phyloP scores from a whole-genome alignment of 2,329 filamentous ascomycete species.

The Pestalotiopsis sp. region DNA sequence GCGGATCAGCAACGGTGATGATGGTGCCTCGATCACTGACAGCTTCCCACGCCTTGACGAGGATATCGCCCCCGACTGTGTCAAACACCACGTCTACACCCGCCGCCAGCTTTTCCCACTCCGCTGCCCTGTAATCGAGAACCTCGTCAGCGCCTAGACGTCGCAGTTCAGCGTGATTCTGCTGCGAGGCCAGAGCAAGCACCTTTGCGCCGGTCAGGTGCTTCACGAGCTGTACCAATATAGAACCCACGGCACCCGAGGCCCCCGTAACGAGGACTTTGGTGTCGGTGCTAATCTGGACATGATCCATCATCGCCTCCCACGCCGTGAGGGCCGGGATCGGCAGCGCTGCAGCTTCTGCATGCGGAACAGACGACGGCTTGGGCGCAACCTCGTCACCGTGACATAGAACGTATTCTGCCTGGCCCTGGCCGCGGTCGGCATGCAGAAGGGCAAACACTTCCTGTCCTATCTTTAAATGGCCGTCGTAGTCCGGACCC shows the following conservation, averaged over 20 bases:
- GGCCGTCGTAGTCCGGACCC: constrained; percentile 18
- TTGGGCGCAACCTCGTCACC: constrained; percentile 24
- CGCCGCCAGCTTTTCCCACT: constrained; percentile 22
- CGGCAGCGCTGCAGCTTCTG: constrained; percentile 32
- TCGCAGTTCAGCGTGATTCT: neutral
- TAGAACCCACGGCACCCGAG: constrained; percentile 31
- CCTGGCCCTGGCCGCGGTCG: constrained; percentile 26
- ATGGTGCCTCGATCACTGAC: constrained; percentile 34
- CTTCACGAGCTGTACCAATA: constrained; percentile 33
- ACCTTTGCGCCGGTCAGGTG: constrained; percentile 24
- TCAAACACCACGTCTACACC: constrained; percentile 33
- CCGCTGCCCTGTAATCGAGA: neutral
- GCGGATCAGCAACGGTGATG: constrained; percentile 38
- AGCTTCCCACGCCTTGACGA: constrained; percentile 31
- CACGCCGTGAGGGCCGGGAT: constrained; percentile 35
- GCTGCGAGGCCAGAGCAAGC: constrained; percentile 30
- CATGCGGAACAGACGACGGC: constrained; percentile 23
- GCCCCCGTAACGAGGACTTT: constrained; percentile 34
- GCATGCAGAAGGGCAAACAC: constrained; percentile 32
- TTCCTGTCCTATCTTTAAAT: constrained; percentile 17
- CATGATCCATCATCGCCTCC: constrained; percentile 27
- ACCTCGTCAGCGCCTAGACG: neutral
- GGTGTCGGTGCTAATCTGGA: neutral
- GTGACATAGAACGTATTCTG: constrained; percentile 24
- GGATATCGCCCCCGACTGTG: constrained; percentile 30